These are phyloP conservation scores for Cicer bijugum DNA, from an alignment of 306 rosid genomes.

Conservation along the genomic window DNA sequence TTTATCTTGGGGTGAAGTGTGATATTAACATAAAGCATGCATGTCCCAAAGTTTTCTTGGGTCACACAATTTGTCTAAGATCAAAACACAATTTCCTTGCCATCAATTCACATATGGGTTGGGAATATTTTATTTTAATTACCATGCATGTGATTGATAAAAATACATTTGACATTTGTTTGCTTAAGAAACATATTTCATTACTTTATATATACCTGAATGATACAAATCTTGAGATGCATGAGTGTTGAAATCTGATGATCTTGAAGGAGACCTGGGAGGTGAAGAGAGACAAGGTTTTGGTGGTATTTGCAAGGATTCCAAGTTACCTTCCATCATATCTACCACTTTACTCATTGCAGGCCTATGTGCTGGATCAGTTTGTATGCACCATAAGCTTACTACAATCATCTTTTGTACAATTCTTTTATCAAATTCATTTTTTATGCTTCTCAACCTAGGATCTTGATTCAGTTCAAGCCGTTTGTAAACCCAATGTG, in stretches of 20 bases:
- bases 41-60: too few species aligned
- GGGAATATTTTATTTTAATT: too few species aligned
- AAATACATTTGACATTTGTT: too few species aligned
- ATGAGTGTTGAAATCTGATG: not conserved
- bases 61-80: too few species aligned
- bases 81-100: too few species aligned
- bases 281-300: constrained; percentile 45
- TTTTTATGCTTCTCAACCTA: constrained; percentile 19
- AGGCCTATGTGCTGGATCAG: constrained; percentile 49
- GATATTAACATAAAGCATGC: too few species aligned
- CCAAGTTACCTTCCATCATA: constrained; percentile 47
- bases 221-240: not conserved
- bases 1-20: too few species aligned
- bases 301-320: constrained; percentile 47
- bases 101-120: too few species aligned
- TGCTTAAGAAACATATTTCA: not conserved
- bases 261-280: constrained; percentile 24
- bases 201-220: not conserved
- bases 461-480: constrained; percentile 44
- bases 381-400: constrained; percentile 49
- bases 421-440: constrained; percentile 40
- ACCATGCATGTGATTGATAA: too few species aligned
- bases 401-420: constrained; percentile 50
- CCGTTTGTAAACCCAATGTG: constrained; percentile 49
- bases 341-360: constrained; percentile 47